Conservation (phyloP, 1,139 yeast species). For the Pichia sp. region DNA sequence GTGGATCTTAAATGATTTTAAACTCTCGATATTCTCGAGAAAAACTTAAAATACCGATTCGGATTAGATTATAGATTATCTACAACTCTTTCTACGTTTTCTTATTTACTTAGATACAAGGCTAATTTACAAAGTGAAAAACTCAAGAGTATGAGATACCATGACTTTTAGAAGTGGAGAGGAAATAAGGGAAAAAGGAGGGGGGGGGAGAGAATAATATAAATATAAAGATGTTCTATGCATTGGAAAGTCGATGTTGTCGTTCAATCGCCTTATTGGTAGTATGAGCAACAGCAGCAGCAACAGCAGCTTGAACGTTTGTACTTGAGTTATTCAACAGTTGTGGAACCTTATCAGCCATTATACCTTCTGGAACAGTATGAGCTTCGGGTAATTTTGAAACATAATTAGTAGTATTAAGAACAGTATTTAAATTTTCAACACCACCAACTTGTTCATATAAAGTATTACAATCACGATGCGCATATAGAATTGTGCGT, state of each 20-base stretch:
- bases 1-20: too few relatives aligned
- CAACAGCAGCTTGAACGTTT: constrained; percentile 33
- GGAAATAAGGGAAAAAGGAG: too few relatives aligned
- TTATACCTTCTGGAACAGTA: constrained; percentile 8
- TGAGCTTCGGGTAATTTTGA: constrained; percentile 17
- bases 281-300: constrained; percentile 27
- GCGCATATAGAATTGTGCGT: constrained; percentile 34
- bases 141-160: too few relatives aligned
- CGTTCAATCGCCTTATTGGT: constrained; percentile 22
- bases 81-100: neutral
- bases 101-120: too few relatives aligned
- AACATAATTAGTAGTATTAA: constrained; percentile 26
- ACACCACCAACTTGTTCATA: constrained; percentile 29
- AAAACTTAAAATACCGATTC: neutral
- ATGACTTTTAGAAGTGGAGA: too few relatives aligned
- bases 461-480: constrained; percentile 30
- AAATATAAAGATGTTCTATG: too few relatives aligned
- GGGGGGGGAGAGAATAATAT: too few relatives aligned
- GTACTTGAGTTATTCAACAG: constrained; percentile 22
- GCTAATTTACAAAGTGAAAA: too few relatives aligned
- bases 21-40: too few relatives aligned
- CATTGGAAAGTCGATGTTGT: constrained; percentile 10
- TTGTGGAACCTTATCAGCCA: constrained; percentile 11
- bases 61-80: too few relatives aligned
- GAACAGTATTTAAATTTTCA: constrained; percentile 23